phyloP scores from a whole-genome alignment of 345 rosid genomes.

The Carallia pectinifolia region DNA sequence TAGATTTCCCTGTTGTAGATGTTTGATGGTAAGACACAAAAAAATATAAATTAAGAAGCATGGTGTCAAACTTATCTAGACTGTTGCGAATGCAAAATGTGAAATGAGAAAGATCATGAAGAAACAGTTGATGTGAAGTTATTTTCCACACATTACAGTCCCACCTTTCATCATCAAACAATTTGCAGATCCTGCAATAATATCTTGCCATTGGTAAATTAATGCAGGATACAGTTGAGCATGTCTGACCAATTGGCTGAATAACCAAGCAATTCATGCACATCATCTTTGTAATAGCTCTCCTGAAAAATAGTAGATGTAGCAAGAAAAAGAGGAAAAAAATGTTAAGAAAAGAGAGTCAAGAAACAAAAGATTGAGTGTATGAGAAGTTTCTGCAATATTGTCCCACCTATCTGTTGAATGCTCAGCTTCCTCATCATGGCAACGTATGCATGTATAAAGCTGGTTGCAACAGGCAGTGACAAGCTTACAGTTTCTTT shows the following conservation, averaged over 20 bases:
- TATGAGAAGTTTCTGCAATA: neutral
- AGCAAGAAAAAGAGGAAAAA: constrained; percentile 6
- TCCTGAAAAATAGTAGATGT: constrained; percentile 37
- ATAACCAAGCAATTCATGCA: constrained; percentile 78
- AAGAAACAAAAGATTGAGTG: constrained; percentile 3
- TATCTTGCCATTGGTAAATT: constrained; percentile 65
- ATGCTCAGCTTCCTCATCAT: constrained; percentile 78
- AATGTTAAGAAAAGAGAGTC: neutral
- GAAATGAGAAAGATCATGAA: too few species aligned
- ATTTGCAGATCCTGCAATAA: constrained; percentile 75
- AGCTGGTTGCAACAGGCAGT: constrained; percentile 67
- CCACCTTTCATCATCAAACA: constrained; percentile 77
- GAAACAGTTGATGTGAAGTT: too few species aligned
- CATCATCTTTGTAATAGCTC: constrained; percentile 66
- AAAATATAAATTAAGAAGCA: constrained; percentile 11
- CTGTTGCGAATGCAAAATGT: too few species aligned
- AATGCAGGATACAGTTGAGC: constrained; percentile 57
- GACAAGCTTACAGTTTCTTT: constrained; percentile 70
- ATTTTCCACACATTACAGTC: neutral
- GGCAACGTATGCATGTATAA: constrained; percentile 73
- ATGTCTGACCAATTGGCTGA: constrained; percentile 57
- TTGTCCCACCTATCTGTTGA: constrained; percentile 56
- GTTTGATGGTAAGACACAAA: constrained; percentile 14
- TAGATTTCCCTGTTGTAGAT: constrained; percentile 66
- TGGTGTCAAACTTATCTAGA: neutral